Evolutionary conservation across 164 flowering plant species (phyloP).

Genomic region (Houttuynia cordata): DNA sequence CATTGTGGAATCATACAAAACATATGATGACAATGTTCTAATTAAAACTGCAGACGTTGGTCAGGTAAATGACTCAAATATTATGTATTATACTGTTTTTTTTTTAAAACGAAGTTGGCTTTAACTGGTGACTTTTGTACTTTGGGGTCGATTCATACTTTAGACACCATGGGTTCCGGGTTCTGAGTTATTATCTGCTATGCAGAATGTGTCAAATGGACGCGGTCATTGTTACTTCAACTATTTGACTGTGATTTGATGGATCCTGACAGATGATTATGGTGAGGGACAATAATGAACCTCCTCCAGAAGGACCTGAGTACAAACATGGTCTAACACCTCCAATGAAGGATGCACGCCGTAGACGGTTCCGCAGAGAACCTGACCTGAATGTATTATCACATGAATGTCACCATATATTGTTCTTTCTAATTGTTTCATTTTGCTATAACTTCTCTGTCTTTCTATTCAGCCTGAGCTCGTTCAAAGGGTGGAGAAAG

Average conservation of each 20-base stretch:
- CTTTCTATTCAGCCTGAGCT: slow-evolving; percentile 70
- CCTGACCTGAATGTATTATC: slow-evolving; percentile 73
- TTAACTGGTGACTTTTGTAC: no score
- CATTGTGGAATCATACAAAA: slow-evolving; percentile 85
- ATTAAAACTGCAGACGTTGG: slow-evolving; percentile 88
- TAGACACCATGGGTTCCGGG: no score
- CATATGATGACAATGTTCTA: slow-evolving; percentile 80
- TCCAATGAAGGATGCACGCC: slow-evolving; percentile 95
- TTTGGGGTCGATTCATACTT: no score
- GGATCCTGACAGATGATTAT: slow-evolving; percentile 53
- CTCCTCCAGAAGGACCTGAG: slow-evolving; percentile 60
- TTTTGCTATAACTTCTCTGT: background rate
- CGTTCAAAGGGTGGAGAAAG: slow-evolving; percentile 80
- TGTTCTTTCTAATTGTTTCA: background rate
- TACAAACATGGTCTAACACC: slow-evolving; percentile 93
- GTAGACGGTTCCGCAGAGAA: slow-evolving; percentile 85
- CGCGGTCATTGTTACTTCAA: no score
- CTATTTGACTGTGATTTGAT: background rate
- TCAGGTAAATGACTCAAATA: slow-evolving; percentile 38
- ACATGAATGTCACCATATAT: background rate
- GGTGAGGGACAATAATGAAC: slow-evolving; percentile 74
- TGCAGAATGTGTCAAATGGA: no score
- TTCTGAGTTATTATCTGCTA: no score
- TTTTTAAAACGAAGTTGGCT: no score
- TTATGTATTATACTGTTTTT: no score